A percentile compares a stretch with the other conserved stretches of the same genome.
Conservation (phyloP, 2,329 filamentous ascomycete genomes). For the Diaporthe longicolla region DNA sequence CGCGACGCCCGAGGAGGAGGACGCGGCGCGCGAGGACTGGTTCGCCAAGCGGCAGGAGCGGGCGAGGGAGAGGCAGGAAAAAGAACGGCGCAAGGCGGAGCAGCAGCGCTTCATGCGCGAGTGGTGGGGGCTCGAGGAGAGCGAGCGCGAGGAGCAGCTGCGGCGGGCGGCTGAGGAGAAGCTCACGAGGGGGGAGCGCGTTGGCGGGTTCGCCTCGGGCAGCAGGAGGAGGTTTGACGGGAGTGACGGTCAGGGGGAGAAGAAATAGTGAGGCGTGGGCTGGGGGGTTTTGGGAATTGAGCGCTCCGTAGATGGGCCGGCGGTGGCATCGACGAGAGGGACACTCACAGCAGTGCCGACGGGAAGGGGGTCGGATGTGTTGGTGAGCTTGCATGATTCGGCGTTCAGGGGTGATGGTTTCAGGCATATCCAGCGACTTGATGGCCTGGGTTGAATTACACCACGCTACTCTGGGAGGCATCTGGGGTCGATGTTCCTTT, state of each 20-base stretch:
- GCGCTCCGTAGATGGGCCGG: background rate
- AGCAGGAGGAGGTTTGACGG: slow-evolving; percentile 50
- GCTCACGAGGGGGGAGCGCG: slow-evolving; percentile 63
- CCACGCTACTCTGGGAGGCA: slow-evolving; percentile 20
- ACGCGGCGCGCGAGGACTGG: slow-evolving; percentile 94
- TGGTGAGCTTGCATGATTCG: slow-evolving; percentile 19
- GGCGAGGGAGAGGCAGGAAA: slow-evolving; percentile 75
- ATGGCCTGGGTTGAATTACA: slow-evolving; percentile 19
- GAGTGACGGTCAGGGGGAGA: slow-evolving; percentile 33
- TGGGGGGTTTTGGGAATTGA: background rate
- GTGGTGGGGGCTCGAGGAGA: slow-evolving; percentile 76
- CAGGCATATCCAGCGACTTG: slow-evolving; percentile 33
- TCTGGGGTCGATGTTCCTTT: background rate
- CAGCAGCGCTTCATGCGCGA: slow-evolving; percentile 76
- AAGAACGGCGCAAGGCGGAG: slow-evolving; percentile 70
- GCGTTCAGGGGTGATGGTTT: slow-evolving; percentile 11
- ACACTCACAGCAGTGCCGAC: background rate
- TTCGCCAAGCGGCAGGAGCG: slow-evolving; percentile 83
- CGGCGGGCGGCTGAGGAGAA: slow-evolving; percentile 68
- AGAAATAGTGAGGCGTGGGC: slow-evolving; percentile 35
- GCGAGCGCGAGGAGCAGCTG: slow-evolving; percentile 63
- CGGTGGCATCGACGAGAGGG: background rate
- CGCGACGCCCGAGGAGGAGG: slow-evolving; percentile 87
- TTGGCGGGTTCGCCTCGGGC: slow-evolving; percentile 66
- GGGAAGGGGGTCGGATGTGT: background rate